phyloP scores from a whole-genome alignment of 108 stramenopile genomes.

The Epipyxis sp. region DNA sequence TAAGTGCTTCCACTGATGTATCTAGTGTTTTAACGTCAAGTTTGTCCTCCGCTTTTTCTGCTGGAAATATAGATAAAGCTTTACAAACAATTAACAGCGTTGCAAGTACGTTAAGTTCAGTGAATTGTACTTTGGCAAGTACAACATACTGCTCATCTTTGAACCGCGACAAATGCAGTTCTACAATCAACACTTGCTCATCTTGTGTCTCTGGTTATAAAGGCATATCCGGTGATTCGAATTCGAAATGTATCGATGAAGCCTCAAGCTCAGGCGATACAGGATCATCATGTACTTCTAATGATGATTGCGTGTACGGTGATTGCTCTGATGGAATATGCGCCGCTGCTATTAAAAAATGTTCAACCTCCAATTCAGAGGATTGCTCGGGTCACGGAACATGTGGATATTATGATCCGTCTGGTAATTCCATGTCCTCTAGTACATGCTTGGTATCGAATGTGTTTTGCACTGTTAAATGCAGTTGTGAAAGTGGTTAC shows the following conservation, averaged over 20 bases:
- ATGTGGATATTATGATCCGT: not conserved
- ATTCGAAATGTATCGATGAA: not conserved
- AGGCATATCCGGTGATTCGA: not conserved
- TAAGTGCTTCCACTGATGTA: not conserved
- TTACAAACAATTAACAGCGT: slow-evolving; percentile 2
- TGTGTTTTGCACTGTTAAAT: not conserved
- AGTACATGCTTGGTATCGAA: not conserved
- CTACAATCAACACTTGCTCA: not conserved
- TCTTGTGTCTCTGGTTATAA: not conserved
- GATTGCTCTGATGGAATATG: not conserved
- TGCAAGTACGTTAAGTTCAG: not conserved
- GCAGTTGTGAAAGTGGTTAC: not conserved
- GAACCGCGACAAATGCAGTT: not conserved
- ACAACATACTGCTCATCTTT: not conserved
- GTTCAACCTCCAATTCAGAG: not conserved
- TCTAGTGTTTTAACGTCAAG: not conserved
- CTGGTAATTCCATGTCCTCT: not conserved
- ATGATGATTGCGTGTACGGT: not conserved
- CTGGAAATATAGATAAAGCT: not conserved
- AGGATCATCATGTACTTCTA: not conserved
- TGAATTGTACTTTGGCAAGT: not conserved
- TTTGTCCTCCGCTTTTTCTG: not conserved
- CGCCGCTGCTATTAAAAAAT: not conserved
- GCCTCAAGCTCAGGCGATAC: not conserved
- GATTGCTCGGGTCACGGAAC: not conserved